phyloP scores from a whole-genome alignment of 768 basidiomycete genomes.

The Boletus pseudopeckii region DNA sequence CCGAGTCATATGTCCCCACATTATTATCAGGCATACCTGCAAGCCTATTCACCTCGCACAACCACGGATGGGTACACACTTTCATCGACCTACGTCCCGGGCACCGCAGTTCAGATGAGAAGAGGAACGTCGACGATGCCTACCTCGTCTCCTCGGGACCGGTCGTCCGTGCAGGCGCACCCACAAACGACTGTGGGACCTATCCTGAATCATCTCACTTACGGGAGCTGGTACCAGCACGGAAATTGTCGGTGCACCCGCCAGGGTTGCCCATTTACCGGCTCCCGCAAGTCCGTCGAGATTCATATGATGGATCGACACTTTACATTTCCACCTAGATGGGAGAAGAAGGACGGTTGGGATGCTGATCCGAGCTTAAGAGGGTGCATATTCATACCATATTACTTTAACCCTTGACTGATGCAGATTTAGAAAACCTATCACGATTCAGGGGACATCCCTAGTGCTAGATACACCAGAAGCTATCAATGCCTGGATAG shows the following conservation, averaged over 20 bases:
- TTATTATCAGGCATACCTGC: conserved; percentile 55
- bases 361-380: conserved; percentile 80
- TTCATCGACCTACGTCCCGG: conserved; percentile 38
- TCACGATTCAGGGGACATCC: conserved; percentile 77
- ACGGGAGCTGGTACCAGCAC: conserved; percentile 55
- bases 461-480: conserved; percentile 78
- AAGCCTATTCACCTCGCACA: conserved; percentile 26
- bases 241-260: conserved; percentile 61
- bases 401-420: conserved; percentile 1
- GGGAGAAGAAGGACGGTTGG: conserved; percentile 66
- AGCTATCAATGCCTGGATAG: conserved; percentile 79
- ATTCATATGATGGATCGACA: conserved; percentile 90
- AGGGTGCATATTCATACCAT: conserved; percentile 46
- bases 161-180: not conserved
- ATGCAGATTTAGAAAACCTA: conserved; percentile 51
- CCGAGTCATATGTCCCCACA: conserved; percentile 41
- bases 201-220: conserved; percentile 16
- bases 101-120: not conserved
- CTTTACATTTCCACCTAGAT: conserved; percentile 74
- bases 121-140: not conserved
- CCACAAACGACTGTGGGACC: conserved; percentile 8
- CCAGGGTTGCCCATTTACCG: conserved; percentile 62
- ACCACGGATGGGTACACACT: conserved; percentile 37
- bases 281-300: conserved; percentile 69
- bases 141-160: not conserved